Base-by-base conservation (phyloP, 2,329 filamentous ascomycete genomes). In the Trichoderma citrinoviride region DNA sequence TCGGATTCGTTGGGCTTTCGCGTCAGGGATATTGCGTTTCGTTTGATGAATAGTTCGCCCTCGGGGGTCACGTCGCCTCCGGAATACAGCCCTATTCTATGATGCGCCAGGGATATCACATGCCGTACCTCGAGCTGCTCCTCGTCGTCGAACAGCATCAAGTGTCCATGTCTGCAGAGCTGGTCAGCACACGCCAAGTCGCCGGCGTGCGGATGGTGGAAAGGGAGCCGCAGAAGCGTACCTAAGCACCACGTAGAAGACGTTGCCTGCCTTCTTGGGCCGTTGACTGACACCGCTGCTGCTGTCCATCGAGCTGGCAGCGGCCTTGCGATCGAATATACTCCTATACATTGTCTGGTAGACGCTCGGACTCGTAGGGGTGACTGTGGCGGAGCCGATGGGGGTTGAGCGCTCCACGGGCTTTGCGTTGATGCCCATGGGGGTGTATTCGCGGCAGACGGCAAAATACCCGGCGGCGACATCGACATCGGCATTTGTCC, bases 261-360 rank as follows among this genome's bases (percentile, higher is more conserved):
- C 90, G 75, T 97, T 97, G 61, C 91, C 88, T 3, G 90, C 90
- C 68, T 81, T 87, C 75, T 85, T 86, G 21, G 85, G 83, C 67
- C 85, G 77, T 71, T 85, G 81, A 67, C 80, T 85, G 57, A 77
- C 74, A 54, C 77, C 82, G 56, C 77, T 82, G 66, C 77, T 80
- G 57, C 85, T 78, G 53, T 85, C 83, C 63, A 85, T 69, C 2
- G 82, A 80, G 1, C 78, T 77, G 2, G 79, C 70, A 8, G 73
- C 70, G 41, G 79, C 82, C 72, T 90, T 93, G 72, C 94, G 86
- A 71, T 97, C 93, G 75, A 99, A 98, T 67, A 99, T 90, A 76
- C 91, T 97, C 74, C 93, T 84, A 78, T 99, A 99, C 92, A 99
- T 97, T 76, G 90, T 90, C 83, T 98, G 95, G 77, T 98, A 98